Conservation (phyloP, 225 moss, liverwort and hornwort genomes). For the Climacium dendroides region DNA sequence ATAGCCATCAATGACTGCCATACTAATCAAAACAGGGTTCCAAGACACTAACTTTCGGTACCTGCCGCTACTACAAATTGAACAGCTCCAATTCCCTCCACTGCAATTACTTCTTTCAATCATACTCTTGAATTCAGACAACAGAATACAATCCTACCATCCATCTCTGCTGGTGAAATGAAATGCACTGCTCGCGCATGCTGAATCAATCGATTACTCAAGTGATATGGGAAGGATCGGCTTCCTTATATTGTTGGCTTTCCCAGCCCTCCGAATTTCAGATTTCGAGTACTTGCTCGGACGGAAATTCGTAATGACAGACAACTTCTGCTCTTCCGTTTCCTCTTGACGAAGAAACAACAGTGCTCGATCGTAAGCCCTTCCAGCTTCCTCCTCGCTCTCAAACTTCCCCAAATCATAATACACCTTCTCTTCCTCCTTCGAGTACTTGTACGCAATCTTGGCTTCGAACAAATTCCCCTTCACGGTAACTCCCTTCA, state of each 20-base stretch:
- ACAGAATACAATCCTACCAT: not conserved
- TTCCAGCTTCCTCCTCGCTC: not conserved
- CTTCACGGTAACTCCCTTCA: not conserved
- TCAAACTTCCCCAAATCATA: not conserved
- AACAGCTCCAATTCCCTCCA: too few species aligned
- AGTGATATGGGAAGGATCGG: too few species aligned
- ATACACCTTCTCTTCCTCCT: fast-evolving
- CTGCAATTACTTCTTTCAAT: not conserved
- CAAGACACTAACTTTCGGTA: not conserved
- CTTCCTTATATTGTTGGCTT: not conserved
- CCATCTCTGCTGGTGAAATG: not conserved
- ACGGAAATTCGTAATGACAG: not conserved
- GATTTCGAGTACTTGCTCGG: not conserved
- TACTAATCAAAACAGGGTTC: not conserved
- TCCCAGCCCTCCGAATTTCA: not conserved
- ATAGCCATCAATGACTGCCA: not conserved
- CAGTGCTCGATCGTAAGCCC: not conserved
- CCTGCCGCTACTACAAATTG: not conserved
- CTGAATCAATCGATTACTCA: not conserved
- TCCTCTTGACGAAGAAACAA: not conserved
- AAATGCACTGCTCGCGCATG: not conserved
- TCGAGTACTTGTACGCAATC: too few species aligned
- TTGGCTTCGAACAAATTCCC: not conserved
- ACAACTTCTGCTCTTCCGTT: not conserved
- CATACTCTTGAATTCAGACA: not conserved